Base-by-base conservation (phyloP, 164 flowering plant species). In the Vitis riparia region DNA sequence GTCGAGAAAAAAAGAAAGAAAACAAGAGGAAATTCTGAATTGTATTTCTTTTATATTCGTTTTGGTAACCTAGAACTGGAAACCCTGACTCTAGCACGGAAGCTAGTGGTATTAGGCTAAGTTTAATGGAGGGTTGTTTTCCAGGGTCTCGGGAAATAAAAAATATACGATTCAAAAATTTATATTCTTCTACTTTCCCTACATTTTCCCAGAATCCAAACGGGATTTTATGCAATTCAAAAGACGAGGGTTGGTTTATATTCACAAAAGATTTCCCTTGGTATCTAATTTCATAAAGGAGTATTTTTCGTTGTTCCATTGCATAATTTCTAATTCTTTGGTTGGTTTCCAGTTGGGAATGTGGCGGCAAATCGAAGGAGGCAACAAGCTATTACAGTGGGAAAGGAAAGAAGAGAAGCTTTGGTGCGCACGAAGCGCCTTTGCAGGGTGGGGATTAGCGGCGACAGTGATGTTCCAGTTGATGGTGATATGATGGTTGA, bases 341-440 rank as follows among this genome's bases (percentile, higher is more conserved):
- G 5, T 17, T 61, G 27, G 62, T 62, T 70, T 32, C 23, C 78
- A 95, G 99, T 91, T 67, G 93, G 97, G 61, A 86, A 72, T 72
- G 80, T 75, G 44, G 99, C 99, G 62, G 89, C 86, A 10, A 79
- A 81, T 37, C 69, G 91, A 69, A 80, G 99, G 74, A 79, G 94
- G 70, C 90, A 87, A 73, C 84, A 84, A 69, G 99, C 98, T 2
- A 88, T 89, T 23, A 69, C 87, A 7, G 86, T 93, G 48, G 88
- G 90, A 37, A 95, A 93, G 67, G 99, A 95, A 74, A 86, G 97
- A 73, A 82, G 98, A 72, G 98, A 91, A 32, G 90, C 92, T 0
- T 71, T 93, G 80, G 84, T 95, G 52, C 86, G 98, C 30, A 85
- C 94, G 4, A 93, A 95, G 79, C 88, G 98, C 2, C 66, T 95